These are phyloP conservation scores for Lepidopterella palustris DNA, from an alignment of 495 filamentous ascomycete species.

Conservation along the genomic window DNA sequence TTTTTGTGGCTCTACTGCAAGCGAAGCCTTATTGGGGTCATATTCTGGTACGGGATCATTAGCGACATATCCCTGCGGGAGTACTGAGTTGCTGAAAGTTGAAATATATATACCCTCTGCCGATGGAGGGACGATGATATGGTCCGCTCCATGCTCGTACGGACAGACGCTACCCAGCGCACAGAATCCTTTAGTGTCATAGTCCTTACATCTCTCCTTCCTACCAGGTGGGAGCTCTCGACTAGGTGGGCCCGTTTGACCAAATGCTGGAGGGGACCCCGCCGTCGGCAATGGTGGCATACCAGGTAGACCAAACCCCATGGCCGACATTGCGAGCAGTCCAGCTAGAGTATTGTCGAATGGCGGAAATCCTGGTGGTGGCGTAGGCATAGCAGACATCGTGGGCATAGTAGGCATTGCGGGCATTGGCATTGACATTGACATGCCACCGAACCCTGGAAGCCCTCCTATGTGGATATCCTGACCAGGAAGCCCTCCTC, in stretches of 20 bases:
- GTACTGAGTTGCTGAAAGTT: not conserved
- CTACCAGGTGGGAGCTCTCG: slow-evolving; percentile 31
- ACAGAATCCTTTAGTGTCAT: slow-evolving; percentile 83
- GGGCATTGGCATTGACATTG: not conserved
- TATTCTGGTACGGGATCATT: slow-evolving; percentile 51
- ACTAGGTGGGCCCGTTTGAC: slow-evolving; percentile 31
- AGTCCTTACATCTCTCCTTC: slow-evolving; percentile 70
- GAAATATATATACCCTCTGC: slow-evolving; percentile 43
- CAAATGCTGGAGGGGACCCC: slow-evolving; percentile 15
- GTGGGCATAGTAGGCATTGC: slow-evolving; percentile 43
- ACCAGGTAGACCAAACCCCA: slow-evolving; percentile 57
- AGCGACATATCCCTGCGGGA: not conserved
- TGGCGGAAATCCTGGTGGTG: slow-evolving; percentile 40
- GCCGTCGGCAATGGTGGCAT: slow-evolving; percentile 43
- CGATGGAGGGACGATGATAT: slow-evolving; percentile 46
- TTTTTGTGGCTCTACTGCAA: slow-evolving; percentile 36
- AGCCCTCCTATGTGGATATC: not conserved
- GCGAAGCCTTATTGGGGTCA: slow-evolving; percentile 64
- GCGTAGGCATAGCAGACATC: slow-evolving; percentile 42
- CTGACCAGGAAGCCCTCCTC: slow-evolving; percentile 7
- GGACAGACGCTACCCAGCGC: slow-evolving; percentile 67
- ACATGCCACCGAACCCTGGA: not conserved
- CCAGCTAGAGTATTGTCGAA: slow-evolving; percentile 62
- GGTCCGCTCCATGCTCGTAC: slow-evolving; percentile 71
- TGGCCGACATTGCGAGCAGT: slow-evolving; percentile 64